These are phyloP conservation scores for Hamigera avellanea DNA, from an alignment of 495 filamentous ascomycete genomes.

Conservation along the genomic window DNA sequence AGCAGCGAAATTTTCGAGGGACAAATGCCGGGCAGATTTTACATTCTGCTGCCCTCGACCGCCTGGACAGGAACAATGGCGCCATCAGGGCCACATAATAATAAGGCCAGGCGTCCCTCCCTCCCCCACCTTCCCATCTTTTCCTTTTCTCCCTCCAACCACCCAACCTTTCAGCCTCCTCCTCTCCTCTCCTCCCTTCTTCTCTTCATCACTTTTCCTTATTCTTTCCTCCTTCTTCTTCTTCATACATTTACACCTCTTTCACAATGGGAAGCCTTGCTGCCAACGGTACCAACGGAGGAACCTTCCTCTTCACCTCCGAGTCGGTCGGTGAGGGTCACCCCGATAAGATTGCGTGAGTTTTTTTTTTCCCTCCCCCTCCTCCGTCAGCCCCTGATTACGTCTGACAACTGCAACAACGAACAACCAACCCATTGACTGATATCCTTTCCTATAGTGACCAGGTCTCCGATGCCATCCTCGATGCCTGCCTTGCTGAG, in stretches of 20 bases:
- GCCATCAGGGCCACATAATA: not conserved
- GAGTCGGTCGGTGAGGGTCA: slow-evolving; percentile 98
- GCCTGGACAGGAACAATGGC: not conserved
- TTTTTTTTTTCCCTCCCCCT: slow-evolving; percentile 9
- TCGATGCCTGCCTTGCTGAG: slow-evolving; percentile 90
- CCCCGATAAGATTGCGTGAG: slow-evolving; percentile 89
- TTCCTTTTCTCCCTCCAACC: slow-evolving; percentile 8
- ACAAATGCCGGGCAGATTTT: no score
- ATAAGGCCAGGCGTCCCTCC: slow-evolving; percentile 2
- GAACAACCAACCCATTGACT: not conserved
- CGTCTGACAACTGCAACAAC: not conserved
- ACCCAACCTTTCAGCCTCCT: slow-evolving; percentile 4
- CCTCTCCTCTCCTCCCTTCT: slow-evolving; percentile 9
- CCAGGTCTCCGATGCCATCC: slow-evolving; percentile 95
- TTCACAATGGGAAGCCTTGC: slow-evolving; percentile 48
- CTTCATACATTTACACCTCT: slow-evolving; percentile 6
- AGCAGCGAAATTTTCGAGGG: no score
- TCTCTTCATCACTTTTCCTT: slow-evolving; percentile 9
- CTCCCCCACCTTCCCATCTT: slow-evolving; percentile 14
- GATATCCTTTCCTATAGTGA: slow-evolving; percentile 37
- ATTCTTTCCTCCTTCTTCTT: slow-evolving; percentile 8
- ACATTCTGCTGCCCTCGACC: no score
- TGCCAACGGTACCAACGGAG: slow-evolving; percentile 47
- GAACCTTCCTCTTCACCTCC: slow-evolving; percentile 97
- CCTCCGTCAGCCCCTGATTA: not conserved